Percentiles rank a stretch among this genome's conserved stretches.
phyloP scores from a whole-genome alignment of 495 filamentous ascomycete species.

The Poronia punctata region DNA sequence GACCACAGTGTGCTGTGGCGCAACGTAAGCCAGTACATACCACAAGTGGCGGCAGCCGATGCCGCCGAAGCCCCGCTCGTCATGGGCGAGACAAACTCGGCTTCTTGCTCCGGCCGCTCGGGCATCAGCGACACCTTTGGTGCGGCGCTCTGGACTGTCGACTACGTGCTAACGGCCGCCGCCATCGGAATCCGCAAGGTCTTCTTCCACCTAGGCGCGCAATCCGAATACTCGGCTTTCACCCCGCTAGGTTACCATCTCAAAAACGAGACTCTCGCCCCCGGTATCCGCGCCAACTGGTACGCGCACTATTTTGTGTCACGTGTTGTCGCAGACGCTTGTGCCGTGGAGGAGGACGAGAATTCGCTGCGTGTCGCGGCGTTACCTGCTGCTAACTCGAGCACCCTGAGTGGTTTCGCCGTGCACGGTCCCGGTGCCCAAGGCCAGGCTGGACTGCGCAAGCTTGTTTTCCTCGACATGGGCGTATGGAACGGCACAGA shows the following conservation, averaged over 20 bases:
- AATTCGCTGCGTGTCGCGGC: conserved; percentile 14
- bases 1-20: conserved; percentile 21
- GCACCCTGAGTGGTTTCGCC: conserved; percentile 21
- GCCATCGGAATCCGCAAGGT: conserved; percentile 25
- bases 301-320: conserved; percentile 26
- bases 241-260: conserved; percentile 14
- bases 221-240: conserved; percentile 24
- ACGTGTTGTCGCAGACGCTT: conserved; percentile 5
- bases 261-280: conserved; percentile 20
- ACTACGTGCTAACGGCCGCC: conserved; percentile 30
- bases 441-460: conserved; percentile 4
- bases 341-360: neutral
- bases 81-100: conserved; percentile 35
- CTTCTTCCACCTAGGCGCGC: conserved; percentile 33
- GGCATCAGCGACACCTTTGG: conserved; percentile 32
- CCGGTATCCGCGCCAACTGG: conserved; percentile 19
- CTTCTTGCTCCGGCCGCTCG: conserved; percentile 25
- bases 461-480: conserved; percentile 24
- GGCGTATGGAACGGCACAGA: conserved; percentile 26
- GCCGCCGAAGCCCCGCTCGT: conserved; percentile 22
- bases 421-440: conserved; percentile 4
- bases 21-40: conserved; percentile 11
- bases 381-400: conserved; percentile 19
- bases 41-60: conserved; percentile 17
- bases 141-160: conserved; percentile 31